phyloP scores from a whole-genome alignment of 2,329 filamentous ascomycete genomes.

The Xylaria sp. region DNA sequence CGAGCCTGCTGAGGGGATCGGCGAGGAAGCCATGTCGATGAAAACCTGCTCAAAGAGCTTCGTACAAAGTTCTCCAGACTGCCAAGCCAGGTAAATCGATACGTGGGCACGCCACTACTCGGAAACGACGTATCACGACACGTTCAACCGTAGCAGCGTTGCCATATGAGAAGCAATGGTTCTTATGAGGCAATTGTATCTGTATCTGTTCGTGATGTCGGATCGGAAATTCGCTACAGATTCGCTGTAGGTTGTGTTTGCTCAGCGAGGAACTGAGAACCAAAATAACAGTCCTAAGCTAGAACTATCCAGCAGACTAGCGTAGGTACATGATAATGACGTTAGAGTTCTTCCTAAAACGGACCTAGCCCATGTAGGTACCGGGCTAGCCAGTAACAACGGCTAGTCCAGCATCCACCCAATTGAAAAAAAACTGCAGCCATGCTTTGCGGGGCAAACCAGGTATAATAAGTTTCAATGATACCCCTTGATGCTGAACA shows the following conservation, averaged over 20 bases:
- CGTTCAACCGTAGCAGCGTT: constrained; percentile 5
- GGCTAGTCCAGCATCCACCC: constrained; percentile 9
- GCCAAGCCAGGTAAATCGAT: constrained; percentile 5
- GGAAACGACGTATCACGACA: constrained; percentile 15
- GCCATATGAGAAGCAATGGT: constrained; percentile 13
- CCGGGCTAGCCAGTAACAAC: constrained; percentile 10
- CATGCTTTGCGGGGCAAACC: constrained; percentile 17
- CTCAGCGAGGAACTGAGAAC: background rate
- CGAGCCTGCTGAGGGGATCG: constrained; percentile 42
- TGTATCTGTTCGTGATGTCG: background rate
- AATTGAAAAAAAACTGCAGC: constrained; percentile 6
- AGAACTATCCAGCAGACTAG: constrained; percentile 1
- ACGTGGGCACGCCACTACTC: constrained; percentile 8
- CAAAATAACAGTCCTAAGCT: background rate
- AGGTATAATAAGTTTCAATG: background rate
- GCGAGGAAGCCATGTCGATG: constrained; percentile 43
- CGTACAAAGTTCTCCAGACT: constrained; percentile 7
- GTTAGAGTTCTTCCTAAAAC: constrained; percentile 30
- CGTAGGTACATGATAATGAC: constrained; percentile 29
- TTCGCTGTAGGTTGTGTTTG: constrained; percentile 7
- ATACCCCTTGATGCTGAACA: no score
- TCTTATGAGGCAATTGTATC: constrained; percentile 11
- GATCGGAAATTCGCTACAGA: constrained; percentile 9
- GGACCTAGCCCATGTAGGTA: constrained; percentile 9
- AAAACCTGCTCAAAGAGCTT: constrained; percentile 15